These are phyloP conservation scores for Chaetoceros tenuissimus DNA, from an alignment of 108 stramenopile genomes.

Conservation along the genomic window DNA sequence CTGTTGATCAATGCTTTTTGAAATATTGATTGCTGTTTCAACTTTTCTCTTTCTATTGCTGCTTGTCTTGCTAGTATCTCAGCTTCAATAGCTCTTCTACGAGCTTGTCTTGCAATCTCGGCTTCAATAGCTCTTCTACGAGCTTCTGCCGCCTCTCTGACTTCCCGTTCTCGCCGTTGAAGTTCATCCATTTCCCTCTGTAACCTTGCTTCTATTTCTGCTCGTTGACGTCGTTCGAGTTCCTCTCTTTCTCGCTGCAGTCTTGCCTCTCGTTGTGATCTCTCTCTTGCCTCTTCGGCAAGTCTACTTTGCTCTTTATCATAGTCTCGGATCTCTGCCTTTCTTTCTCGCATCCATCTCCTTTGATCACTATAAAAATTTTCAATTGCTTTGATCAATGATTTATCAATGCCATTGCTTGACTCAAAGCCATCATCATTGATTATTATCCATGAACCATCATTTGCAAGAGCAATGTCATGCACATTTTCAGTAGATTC, in stretches of 20 bases:
- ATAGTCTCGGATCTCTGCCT: slow-evolving; percentile 5
- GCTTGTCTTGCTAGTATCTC: slow-evolving; percentile 5
- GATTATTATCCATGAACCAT: slow-evolving; percentile 16
- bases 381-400: neutral
- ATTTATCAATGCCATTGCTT: slow-evolving; percentile 9
- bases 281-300: slow-evolving; percentile 10
- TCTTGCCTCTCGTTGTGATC: slow-evolving; percentile 3
- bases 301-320: neutral
- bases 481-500: neutral
- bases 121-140: too few species aligned
- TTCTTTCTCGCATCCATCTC: neutral
- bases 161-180: neutral
- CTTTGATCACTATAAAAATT: slow-evolving; percentile 8
- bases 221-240: slow-evolving; percentile 1
- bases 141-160: slow-evolving; percentile 1
- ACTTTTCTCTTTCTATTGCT: neutral
- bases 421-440: neutral
- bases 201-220: too few species aligned
- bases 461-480: slow-evolving; percentile 9
- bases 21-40: too few species aligned
- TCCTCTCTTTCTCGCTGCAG: neutral
- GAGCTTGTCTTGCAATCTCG: slow-evolving; percentile 9
- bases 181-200: slow-evolving; percentile 10
- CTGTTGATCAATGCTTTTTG: too few species aligned
- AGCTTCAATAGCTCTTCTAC: too few species aligned